Evolutionary conservation across 441 rosid genomes (phyloP).

Genomic region (Arabidopsis lyrata): DNA sequence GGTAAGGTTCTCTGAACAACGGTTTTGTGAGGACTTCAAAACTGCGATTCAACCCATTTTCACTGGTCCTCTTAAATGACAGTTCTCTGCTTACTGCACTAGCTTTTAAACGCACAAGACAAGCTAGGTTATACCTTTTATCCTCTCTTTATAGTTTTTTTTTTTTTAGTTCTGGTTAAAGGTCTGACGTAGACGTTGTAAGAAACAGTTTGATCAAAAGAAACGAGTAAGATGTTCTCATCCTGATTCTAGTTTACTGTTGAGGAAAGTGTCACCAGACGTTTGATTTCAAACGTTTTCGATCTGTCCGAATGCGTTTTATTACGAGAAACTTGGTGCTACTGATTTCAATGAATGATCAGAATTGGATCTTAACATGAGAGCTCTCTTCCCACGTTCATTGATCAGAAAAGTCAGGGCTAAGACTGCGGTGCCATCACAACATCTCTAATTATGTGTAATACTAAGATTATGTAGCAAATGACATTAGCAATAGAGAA

Average conservation of each 20-base stretch:
- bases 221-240: neutral
- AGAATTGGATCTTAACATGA: too few relatives aligned
- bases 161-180: conserved; percentile 3
- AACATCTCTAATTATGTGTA: too few relatives aligned
- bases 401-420: too few relatives aligned
- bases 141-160: neutral
- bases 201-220: conserved; percentile 22
- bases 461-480: too few relatives aligned
- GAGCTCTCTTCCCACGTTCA: too few relatives aligned
- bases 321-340: too few relatives aligned
- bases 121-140: conserved; percentile 25
- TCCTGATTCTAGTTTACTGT: neutral
- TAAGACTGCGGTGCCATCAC: too few relatives aligned
- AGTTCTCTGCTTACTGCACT: neutral
- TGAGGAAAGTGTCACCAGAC: neutral
- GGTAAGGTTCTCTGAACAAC: conserved; percentile 70
- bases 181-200: conserved; percentile 1
- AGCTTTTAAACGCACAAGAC: conserved; percentile 6
- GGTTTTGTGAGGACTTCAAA: conserved; percentile 75
- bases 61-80: conserved; percentile 1
- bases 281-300: too few relatives aligned
- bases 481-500: too few relatives aligned
- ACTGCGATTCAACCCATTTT: conserved; percentile 67
- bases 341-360: too few relatives aligned
- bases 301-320: too few relatives aligned